A percentile compares a stretch with the other conserved stretches of the same genome.
phyloP scores from a whole-genome alignment of 2,329 filamentous ascomycete species.

The Shiraia bambusicola region DNA sequence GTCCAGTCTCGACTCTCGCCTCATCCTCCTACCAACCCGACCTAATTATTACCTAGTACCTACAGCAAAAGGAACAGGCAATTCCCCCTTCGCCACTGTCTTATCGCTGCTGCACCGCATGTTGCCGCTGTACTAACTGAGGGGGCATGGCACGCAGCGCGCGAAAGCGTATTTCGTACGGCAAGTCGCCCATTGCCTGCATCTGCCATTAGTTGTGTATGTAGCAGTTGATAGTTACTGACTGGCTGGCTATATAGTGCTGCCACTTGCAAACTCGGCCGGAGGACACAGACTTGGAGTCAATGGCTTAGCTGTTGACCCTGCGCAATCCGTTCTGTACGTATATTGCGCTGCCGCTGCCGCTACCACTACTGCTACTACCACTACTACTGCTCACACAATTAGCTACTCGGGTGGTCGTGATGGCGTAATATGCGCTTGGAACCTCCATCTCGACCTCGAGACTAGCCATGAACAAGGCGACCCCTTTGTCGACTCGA shows the following conservation, averaged over 20 bases:
- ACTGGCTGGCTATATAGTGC: constrained; percentile 52
- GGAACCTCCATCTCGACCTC: constrained; percentile 79
- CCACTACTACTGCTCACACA: constrained; percentile 8
- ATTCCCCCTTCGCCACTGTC: not conserved
- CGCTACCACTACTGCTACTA: constrained; percentile 1
- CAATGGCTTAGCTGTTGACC: constrained; percentile 89
- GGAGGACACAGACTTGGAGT: constrained; percentile 92
- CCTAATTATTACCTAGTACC: not conserved
- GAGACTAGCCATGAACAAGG: constrained; percentile 38
- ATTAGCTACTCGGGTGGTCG: constrained; percentile 89
- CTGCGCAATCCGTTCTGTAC: constrained; percentile 81
- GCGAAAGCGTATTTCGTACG: constrained; percentile 57
- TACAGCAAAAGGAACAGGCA: not conserved
- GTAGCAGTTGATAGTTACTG: constrained; percentile 16
- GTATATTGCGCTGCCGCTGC: constrained; percentile 31
- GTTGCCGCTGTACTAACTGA: constrained; percentile 18
- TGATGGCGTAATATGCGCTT: constrained; percentile 93
- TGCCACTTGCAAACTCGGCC: constrained; percentile 70
- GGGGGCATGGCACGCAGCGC: constrained; percentile 53
- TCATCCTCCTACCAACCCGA: not conserved
- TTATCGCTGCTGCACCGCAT: constrained; percentile 11
- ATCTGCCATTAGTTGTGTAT: constrained; percentile 9
- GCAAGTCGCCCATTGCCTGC: constrained; percentile 36
- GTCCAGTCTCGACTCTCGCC: no score
- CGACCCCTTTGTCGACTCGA: constrained; percentile 45